These are phyloP conservation scores for Mucor indicus DNA, from an alignment of 371 early-diverging fungal genomes.

Conservation along the genomic window DNA sequence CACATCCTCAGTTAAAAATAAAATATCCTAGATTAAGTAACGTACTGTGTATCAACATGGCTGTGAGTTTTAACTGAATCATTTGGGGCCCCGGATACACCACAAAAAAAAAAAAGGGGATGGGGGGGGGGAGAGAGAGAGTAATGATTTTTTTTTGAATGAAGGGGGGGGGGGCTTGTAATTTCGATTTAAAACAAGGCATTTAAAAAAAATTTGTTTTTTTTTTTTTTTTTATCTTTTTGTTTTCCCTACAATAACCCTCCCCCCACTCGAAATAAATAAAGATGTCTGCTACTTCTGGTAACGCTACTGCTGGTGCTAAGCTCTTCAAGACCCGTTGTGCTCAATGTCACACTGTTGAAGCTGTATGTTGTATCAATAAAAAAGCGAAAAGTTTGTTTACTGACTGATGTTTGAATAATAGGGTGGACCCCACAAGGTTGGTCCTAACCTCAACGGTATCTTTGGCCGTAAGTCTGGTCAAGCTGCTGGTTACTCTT, in stretches of 20 bases:
- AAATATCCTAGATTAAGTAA: no score
- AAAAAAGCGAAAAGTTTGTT: not conserved
- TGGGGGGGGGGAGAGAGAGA: no score
- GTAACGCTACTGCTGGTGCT: constrained; percentile 75
- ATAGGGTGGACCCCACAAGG: constrained; percentile 89
- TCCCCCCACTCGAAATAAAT: constrained; percentile 23
- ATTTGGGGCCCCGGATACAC: no score
- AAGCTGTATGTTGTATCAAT: constrained; percentile 51
- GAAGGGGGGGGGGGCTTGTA: constrained; percentile 18
- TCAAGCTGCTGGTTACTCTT: constrained; percentile 81
- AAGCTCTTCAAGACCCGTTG: constrained; percentile 99
- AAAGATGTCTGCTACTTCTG: constrained; percentile 27
- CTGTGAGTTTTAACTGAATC: no score
- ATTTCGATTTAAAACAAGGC: no score
- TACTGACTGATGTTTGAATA: not conserved
- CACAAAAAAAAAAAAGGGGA: not conserved
- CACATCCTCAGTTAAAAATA: no score
- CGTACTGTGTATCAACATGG: no score
- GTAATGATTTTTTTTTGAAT: no score
- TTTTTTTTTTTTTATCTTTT: constrained; percentile 5
- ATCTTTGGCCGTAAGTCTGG: constrained; percentile 91
- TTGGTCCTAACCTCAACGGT: constrained; percentile 96
- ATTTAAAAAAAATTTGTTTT: constrained; percentile 7
- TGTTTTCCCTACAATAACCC: constrained; percentile 6
- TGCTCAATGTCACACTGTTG: constrained; percentile 97